Evolutionary conservation across 805 yeast species (phyloP).

Genomic region (Jamesozyma jinghongensis): DNA sequence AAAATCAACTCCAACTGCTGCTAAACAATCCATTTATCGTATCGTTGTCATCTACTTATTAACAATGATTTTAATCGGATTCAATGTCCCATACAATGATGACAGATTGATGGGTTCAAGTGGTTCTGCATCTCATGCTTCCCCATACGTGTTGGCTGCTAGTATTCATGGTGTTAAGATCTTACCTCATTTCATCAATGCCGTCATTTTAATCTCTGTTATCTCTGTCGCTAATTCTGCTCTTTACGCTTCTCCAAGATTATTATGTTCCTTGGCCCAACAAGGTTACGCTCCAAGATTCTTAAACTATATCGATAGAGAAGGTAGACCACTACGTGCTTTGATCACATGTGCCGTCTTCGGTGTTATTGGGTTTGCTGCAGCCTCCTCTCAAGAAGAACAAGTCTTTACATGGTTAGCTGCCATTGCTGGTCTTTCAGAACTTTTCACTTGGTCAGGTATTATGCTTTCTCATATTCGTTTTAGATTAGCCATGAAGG

Average conservation of each 20-base stretch:
- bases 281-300: slow-evolving; percentile 61
- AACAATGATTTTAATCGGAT: slow-evolving; percentile 45
- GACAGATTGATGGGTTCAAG: slow-evolving; percentile 41
- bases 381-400: slow-evolving; percentile 44
- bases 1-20: slow-evolving; percentile 53
- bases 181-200: slow-evolving; percentile 66
- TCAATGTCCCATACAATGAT: slow-evolving; percentile 50
- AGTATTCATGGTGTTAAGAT: slow-evolving; percentile 50
- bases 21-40: slow-evolving; percentile 59
- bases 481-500: slow-evolving; percentile 45
- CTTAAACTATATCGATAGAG: slow-evolving; percentile 45
- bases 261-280: slow-evolving; percentile 58
- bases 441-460: slow-evolving; percentile 52
- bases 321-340: slow-evolving; percentile 53
- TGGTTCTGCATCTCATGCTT: slow-evolving; percentile 46
- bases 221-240: slow-evolving; percentile 73
- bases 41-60: slow-evolving; percentile 49
- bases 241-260: slow-evolving; percentile 62
- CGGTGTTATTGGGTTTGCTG: slow-evolving; percentile 55
- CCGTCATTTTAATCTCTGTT: slow-evolving; percentile 62
- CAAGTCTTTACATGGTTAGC: slow-evolving; percentile 53
- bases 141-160: slow-evolving; percentile 72
- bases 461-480: slow-evolving; percentile 46
- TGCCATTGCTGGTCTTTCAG: slow-evolving; percentile 50
- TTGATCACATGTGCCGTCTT: slow-evolving; percentile 40